Conservation (phyloP, 495 filamentous ascomycete species). For the Neurospora sp. region DNA sequence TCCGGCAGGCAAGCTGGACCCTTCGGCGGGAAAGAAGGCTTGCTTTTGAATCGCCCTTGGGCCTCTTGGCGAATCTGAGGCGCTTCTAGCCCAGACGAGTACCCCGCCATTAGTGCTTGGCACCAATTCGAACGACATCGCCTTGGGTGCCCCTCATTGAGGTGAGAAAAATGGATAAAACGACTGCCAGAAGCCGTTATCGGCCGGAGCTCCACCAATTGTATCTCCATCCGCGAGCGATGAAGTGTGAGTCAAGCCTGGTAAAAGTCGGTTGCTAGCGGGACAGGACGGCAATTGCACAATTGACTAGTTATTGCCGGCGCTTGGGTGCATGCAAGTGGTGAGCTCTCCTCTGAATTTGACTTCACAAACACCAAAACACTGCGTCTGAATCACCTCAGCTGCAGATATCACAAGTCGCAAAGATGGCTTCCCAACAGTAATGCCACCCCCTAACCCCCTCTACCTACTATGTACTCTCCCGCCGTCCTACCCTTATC, state of each 20-base stretch:
- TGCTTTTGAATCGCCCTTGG: no score
- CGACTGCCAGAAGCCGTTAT: not conserved
- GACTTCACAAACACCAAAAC: not conserved
- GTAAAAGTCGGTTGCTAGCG: not conserved
- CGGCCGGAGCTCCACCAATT: not conserved
- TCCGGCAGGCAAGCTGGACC: not conserved
- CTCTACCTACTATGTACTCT: not conserved
- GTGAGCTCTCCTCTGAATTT: not conserved
- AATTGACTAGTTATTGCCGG: not conserved
- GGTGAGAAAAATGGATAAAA: not conserved
- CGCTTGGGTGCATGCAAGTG: not conserved
- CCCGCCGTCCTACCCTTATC: not conserved
- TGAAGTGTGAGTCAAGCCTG: not conserved
- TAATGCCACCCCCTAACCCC: constrained; percentile 5
- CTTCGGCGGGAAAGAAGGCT: not conserved
- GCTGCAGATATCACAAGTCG: not conserved
- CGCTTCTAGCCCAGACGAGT: no score
- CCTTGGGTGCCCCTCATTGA: not conserved
- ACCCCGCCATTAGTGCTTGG: not conserved
- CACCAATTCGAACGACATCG: not conserved
- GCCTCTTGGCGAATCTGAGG: no score
- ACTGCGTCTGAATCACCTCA: constrained; percentile 6
- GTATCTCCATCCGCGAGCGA: not conserved
- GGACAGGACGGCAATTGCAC: not conserved
- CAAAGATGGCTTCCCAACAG: constrained; percentile 25